Base-by-base conservation (phyloP, 306 rosid species). In the Acacia acuminata region DNA sequence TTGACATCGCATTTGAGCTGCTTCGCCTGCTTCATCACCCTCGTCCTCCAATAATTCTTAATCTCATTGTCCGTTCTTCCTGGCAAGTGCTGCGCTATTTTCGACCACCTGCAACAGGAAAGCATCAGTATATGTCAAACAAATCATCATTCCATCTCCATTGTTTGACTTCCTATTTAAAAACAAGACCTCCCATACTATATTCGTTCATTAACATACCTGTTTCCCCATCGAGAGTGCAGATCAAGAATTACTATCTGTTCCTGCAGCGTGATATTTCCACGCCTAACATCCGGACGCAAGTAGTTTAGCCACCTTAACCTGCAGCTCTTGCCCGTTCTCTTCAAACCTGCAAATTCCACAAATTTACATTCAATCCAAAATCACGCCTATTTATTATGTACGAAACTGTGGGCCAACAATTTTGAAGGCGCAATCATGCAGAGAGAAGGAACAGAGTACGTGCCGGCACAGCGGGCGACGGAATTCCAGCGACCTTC, bases 21-120 rank as follows among this genome's bases (percentile, higher is more conserved):
- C 82, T 88, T 93, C 38, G 98, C 98, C 51, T 91, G 96, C 68
- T 93, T 93, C 64, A 89, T 89, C 30, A 93, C 98, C 10, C 96
- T 85, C 19, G 98, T 93, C 73, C 98, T 86, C 98, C 98, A 93
- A 34, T 93, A 91, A 70, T 93, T 93, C 58, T 93, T 93, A 0
- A 93, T 93, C 82, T 93, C 98, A 20, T 93, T 93, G 60, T 93
- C 98, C 0, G 98, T 93, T 74, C 98, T 75, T 40, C 98, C 98
- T 0, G 98, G 98, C 89, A 93, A 87, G 32, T 90, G 90, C 43
- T 92, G 92, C 3, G 98, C 98, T 25, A 93, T 93, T 77, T 91
- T 93, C 10, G 98, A 93, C 98, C 98, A 93, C 75, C 97, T 93
- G 75, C 2, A 14, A 11, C 38, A 16, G 8, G 36, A 43, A 56